Conservation (phyloP, 306 rosid genomes). For the Vigna hirtella region DNA sequence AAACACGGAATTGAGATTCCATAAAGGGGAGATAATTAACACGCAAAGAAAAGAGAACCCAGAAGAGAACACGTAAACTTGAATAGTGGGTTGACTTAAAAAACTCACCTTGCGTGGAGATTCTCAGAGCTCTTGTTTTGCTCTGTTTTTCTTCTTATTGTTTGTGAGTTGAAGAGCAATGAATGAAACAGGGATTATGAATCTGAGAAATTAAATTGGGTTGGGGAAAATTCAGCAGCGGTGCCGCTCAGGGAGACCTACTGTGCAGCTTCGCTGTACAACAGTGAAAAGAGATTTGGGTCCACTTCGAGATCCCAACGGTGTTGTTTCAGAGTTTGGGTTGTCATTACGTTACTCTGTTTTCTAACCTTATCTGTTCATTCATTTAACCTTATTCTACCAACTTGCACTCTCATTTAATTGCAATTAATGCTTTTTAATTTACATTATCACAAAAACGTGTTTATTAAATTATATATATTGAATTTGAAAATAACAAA, state of each 20-base stretch:
- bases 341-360: background rate
- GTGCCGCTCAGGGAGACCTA: background rate
- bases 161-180: background rate
- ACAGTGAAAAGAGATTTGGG: background rate
- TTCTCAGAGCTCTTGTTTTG: background rate
- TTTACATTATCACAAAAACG: too few species aligned
- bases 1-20: conserved; percentile 11
- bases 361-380: too few species aligned
- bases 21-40: background rate
- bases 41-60: background rate
- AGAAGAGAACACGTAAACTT: background rate
- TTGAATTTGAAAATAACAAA: too few species aligned
- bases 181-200: conserved; percentile 49
- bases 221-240: conserved; percentile 19
- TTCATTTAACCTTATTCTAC: too few species aligned
- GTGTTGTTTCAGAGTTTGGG: background rate
- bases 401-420: too few species aligned
- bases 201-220: conserved; percentile 14
- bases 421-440: too few species aligned
- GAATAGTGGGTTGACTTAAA: conserved; percentile 18
- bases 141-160: too few species aligned
- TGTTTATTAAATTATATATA: too few species aligned
- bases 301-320: conserved; percentile 36
- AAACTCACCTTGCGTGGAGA: conserved; percentile 45
- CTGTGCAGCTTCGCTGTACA: conserved; percentile 18